Conservation (phyloP, 2,329 filamentous ascomycete genomes). For the Calonectria pauciramosa region DNA sequence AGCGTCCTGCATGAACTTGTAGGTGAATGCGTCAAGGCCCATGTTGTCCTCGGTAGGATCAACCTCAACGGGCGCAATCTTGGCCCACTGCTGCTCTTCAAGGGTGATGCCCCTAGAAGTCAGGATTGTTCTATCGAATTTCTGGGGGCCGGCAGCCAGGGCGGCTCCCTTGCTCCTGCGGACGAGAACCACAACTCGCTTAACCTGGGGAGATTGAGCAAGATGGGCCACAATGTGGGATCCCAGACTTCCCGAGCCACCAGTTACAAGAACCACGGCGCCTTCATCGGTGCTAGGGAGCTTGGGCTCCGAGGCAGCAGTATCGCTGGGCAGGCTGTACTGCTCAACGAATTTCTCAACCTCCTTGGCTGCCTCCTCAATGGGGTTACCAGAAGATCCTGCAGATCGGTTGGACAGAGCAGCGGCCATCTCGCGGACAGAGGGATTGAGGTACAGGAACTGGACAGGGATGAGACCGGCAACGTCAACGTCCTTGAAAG, state of each 20-base stretch:
- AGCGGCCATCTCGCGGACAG: slow-evolving; percentile 26
- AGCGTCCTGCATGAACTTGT: slow-evolving; percentile 24
- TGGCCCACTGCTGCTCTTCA: slow-evolving; percentile 27
- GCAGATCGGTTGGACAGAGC: slow-evolving; percentile 20
- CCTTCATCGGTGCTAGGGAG: slow-evolving; percentile 13
- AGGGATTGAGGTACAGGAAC: slow-evolving; percentile 38
- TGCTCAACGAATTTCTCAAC: slow-evolving; percentile 22
- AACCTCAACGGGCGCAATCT: slow-evolving; percentile 32
- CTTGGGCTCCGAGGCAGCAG: not conserved
- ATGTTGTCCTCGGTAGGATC: slow-evolving; percentile 32
- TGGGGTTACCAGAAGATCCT: not conserved
- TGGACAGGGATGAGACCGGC: slow-evolving; percentile 29
- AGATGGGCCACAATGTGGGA: slow-evolving; percentile 32
- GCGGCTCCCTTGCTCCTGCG: slow-evolving; percentile 11
- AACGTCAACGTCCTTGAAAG: slow-evolving; percentile 26
- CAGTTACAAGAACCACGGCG: slow-evolving; percentile 37
- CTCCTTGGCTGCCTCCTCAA: not conserved
- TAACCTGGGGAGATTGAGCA: slow-evolving; percentile 25
- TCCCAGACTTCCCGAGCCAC: slow-evolving; percentile 37
- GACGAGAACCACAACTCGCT: slow-evolving; percentile 23
- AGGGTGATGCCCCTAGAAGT: slow-evolving; percentile 24
- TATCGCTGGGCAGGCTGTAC: slow-evolving; percentile 6
- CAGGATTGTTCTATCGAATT: slow-evolving; percentile 22
- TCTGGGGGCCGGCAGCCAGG: not conserved
- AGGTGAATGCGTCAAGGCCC: slow-evolving; percentile 29